Evolutionary conservation across 371 early-diverging fungal species (phyloP), one percentile per base, ranked within the genome.

Genomic region (Fennellomyces sp.): DNA sequence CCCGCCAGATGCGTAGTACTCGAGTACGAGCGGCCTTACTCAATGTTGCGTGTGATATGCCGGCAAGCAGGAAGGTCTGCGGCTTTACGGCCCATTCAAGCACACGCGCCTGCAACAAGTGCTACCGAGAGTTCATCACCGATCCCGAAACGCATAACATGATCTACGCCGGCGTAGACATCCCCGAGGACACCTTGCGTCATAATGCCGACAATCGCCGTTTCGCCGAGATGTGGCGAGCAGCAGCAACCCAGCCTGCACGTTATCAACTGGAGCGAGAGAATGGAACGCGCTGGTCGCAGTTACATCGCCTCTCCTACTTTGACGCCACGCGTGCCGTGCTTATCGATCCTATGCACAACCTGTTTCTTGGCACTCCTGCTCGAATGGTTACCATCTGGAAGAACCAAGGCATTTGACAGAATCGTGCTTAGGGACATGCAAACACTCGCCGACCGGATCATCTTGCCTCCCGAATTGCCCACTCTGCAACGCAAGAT

Each of bases 301-400:
- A 41, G n/a, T 25, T 66, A 0, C 56, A 57, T 26, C 25, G 57
- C 8, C 27, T 66, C 0, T 13, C 2, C 0, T 66, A 66, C 28
- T 61, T 66, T 45, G 61, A 58, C 52, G 38, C 48, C 2, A 41
- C 41, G n/a, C 47, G 58, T 6, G 39, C 17, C 31, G 47, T 31
- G 2, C 30, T 48, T 8, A 33, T 66, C 13, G 66, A 66, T 38
- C 30, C 56, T 8, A 52, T 56, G 57, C 66, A 66, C 45, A 58
- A 60, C 29, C 31, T 49, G 10, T 57, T 48, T 27, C 35, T 61
- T 23, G 61, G 61, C 3, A 54, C 56, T 15, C 39, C 59, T 1
- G 53, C 54, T 17, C 15, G 58, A 17, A 49, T 58, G 27, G 17
- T 26, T 5, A 8, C 8, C n/a, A 42, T 29, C 2, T 41, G 51